A percentile compares a stretch with the other conserved stretches of the same genome.
phyloP scores from a whole-genome alignment of 1,139 yeast genomes.

The Arxiozyma slooffiae region DNA sequence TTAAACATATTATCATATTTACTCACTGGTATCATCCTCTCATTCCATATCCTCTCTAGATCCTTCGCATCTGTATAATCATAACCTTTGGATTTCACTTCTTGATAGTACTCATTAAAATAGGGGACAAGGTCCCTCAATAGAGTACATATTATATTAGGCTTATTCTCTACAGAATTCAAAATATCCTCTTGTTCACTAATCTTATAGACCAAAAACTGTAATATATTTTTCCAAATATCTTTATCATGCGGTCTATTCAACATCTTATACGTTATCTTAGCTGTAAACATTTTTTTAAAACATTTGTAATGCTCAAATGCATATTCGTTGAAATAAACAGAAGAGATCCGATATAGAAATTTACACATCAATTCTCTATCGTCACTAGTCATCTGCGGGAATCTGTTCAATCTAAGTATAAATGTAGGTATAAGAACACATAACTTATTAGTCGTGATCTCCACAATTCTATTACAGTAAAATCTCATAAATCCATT shows the following conservation, averaged over 20 bases:
- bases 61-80: conserved; percentile 7
- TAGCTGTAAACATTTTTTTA: conserved; percentile 25
- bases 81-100: conserved; percentile 4
- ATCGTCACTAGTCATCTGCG: conserved; percentile 7
- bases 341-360: conserved; percentile 17
- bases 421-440: conserved; percentile 22
- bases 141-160: conserved; percentile 1
- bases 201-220: conserved; percentile 17
- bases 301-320: conserved; percentile 25
- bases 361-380: conserved; percentile 18
- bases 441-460: conserved; percentile 20
- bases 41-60: conserved; percentile 15
- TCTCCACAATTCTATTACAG: conserved; percentile 24
- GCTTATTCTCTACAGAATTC: background rate
- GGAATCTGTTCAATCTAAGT: conserved; percentile 17
- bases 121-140: conserved; percentile 2
- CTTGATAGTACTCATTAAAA: background rate
- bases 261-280: conserved; percentile 23
- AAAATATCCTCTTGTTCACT: conserved; percentile 3
- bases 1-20: conserved; percentile 7
- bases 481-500: conserved; percentile 20
- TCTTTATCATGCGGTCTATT: conserved; percentile 17
- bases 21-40: conserved; percentile 14
- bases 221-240: conserved; percentile 22
- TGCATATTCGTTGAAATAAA: conserved; percentile 27